Evolutionary conservation across 1,139 yeast genomes (phyloP).

Genomic region (Magnusiomyces fungicola): DNA sequence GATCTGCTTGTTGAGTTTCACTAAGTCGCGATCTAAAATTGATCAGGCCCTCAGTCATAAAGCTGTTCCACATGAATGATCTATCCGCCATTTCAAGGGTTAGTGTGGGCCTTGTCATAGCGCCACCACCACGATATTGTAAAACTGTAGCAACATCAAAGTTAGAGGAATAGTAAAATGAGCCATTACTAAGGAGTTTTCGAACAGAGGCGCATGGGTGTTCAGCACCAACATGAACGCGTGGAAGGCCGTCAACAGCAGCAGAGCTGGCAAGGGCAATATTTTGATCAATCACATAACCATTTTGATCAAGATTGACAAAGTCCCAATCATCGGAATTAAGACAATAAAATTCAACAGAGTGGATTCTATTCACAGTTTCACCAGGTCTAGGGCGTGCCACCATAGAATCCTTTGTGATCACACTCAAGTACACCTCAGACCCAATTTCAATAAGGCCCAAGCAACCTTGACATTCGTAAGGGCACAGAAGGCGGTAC

Average conservation of each 20-base stretch:
- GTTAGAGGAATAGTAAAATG: slow-evolving; percentile 86
- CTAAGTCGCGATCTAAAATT: slow-evolving; percentile 67
- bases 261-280: slow-evolving; percentile 19
- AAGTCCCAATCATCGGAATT: slow-evolving; percentile 75
- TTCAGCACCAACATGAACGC: slow-evolving; percentile 33
- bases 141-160: slow-evolving; percentile 82
- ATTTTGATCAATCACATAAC: slow-evolving; percentile 42
- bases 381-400: slow-evolving; percentile 80
- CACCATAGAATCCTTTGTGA: slow-evolving; percentile 68
- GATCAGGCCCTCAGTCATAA: slow-evolving; percentile 77
- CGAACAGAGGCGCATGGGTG: slow-evolving; percentile 83
- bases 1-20: slow-evolving; percentile 43
- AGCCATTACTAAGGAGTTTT: slow-evolving; percentile 75
- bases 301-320: slow-evolving; percentile 55
- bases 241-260: slow-evolving; percentile 19
- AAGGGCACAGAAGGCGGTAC: slow-evolving; percentile 40
- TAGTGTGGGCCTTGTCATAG: slow-evolving; percentile 30
- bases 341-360: slow-evolving; percentile 80
- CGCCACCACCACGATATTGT: slow-evolving; percentile 45
- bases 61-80: slow-evolving; percentile 96
- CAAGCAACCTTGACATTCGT: slow-evolving; percentile 69
- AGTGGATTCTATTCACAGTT: slow-evolving; percentile 68
- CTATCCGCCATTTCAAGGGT: slow-evolving; percentile 44
- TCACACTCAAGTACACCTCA: slow-evolving; percentile 69
- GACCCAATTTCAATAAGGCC: slow-evolving; percentile 68